Percentiles rank a stretch among this genome's conserved stretches.
Evolutionary conservation across 495 filamentous ascomycete genomes (phyloP).

Genomic region (Annulohypoxylon nitens): DNA sequence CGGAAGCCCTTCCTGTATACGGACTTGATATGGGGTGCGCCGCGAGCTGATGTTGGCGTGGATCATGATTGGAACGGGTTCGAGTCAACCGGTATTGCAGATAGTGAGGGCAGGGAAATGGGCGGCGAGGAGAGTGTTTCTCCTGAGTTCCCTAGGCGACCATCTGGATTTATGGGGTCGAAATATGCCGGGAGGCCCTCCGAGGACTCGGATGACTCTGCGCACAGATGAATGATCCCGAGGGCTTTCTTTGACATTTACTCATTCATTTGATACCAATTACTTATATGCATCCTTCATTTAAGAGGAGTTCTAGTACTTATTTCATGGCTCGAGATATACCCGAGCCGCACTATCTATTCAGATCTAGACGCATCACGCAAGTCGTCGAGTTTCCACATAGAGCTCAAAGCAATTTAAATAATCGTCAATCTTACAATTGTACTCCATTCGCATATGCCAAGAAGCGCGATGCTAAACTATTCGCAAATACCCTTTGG

Average conservation of each 20-base stretch:
- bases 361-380: neutral
- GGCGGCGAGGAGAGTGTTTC: conserved; percentile 8
- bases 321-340: neutral
- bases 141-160: conserved; percentile 16
- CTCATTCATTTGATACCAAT: neutral
- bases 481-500: neutral
- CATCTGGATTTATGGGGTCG: neutral
- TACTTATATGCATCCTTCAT: neutral
- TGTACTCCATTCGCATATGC: conserved; percentile 4
- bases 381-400: neutral
- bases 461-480: neutral
- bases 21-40: conserved; percentile 44
- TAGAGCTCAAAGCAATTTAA: neutral
- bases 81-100: neutral
- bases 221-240: conserved; percentile 19
- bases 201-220: conserved; percentile 38
- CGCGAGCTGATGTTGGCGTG: conserved; percentile 5
- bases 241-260: no score
- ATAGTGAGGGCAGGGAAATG: neutral
- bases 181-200: conserved; percentile 10
- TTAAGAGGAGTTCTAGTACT: neutral
- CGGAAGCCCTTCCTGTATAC: conserved; percentile 38
- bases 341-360: neutral
- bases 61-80: conserved; percentile 18
- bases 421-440: neutral